Base-by-base conservation (phyloP, 371 early-diverging fungal species). In the Batrachochytrium dendrobatidis region DNA sequence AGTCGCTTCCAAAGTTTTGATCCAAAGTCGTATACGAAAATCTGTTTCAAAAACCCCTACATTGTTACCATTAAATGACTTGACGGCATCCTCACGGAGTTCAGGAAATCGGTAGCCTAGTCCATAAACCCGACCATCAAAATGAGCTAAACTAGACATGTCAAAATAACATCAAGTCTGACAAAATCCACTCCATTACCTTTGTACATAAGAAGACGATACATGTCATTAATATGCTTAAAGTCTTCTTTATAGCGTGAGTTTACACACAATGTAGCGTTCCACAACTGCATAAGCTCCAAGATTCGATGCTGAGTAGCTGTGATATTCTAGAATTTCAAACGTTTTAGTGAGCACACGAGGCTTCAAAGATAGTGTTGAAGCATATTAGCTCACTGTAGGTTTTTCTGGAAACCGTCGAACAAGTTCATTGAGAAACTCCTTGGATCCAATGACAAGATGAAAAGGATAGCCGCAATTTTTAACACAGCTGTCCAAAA, bases 401-500 rank as follows among this genome's bases (percentile, higher is more conserved):
- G 91, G 89, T 15, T 80, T 73, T 55, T 91, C 91, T 4, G 98
- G 96, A 61, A 96, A 95, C 59, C 86, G 79, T 34, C 86, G 77
- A 25, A 94, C 92, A 32, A 97, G 82, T 55, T 89, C 91, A 70
- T 94, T 95, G 55, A 97, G 72, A 66, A 97, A 96, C 59, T 95
- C 98, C 64, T 93, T 92, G 31, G 89, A 85, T 22, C 87, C 86
- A 44, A 97, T 83, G 64, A 94, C 92, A 59, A 91, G 76, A 61
- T 97, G 96, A 63, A 97, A 93, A 0, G 98, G 85, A 69, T 92
- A 91, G 0, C 95, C 96, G 71, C 96, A 95, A 68, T 96, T 95
- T 72, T 95, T 94, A 56, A 94, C 90, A 62, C 93, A 90, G 59
- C 86, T 85, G 69, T 96, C 96, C 28, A 97, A 79, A 3, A 95